Conservation (phyloP, 1,284 basidiomycete genomes). For the Boletus hoseneyae region DNA sequence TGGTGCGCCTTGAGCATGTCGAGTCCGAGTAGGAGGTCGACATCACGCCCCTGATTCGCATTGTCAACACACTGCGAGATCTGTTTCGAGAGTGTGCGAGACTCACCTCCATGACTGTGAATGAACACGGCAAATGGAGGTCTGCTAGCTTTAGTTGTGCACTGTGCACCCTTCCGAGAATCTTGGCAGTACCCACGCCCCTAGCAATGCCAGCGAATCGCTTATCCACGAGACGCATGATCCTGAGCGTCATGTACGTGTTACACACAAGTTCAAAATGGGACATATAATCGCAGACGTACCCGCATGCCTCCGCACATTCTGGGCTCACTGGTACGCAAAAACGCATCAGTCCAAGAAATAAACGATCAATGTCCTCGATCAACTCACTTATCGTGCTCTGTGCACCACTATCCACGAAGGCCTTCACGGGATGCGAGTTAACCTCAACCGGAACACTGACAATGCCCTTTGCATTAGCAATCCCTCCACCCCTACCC, state of each 20-base stretch:
- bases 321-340: slow-evolving; percentile 81
- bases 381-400: slow-evolving; percentile 83
- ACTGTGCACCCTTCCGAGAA: slow-evolving; percentile 91
- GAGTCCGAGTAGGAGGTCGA: slow-evolving; percentile 92
- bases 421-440: slow-evolving; percentile 86
- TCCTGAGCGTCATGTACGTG: slow-evolving; percentile 41
- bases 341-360: slow-evolving; percentile 10
- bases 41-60: slow-evolving; percentile 67
- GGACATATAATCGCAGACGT: slow-evolving; percentile 27
- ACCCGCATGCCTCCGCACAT: slow-evolving; percentile 92
- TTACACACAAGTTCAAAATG: background rate
- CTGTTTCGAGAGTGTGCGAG: background rate
- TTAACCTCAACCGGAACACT: slow-evolving; percentile 91
- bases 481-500: background rate
- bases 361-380: slow-evolving; percentile 2
- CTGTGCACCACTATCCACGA: slow-evolving; percentile 97
- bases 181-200: slow-evolving; percentile 96
- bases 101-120: slow-evolving; percentile 90
- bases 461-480: slow-evolving; percentile 13
- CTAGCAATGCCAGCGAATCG: slow-evolving; percentile 88
- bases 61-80: background rate
- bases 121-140: slow-evolving; percentile 84
- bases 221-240: slow-evolving; percentile 91
- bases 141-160: slow-evolving; percentile 88
- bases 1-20: slow-evolving; percentile 99